Base-by-base conservation (phyloP, 2,329 filamentous ascomycete species). In the Aspergillus sp. region DNA sequence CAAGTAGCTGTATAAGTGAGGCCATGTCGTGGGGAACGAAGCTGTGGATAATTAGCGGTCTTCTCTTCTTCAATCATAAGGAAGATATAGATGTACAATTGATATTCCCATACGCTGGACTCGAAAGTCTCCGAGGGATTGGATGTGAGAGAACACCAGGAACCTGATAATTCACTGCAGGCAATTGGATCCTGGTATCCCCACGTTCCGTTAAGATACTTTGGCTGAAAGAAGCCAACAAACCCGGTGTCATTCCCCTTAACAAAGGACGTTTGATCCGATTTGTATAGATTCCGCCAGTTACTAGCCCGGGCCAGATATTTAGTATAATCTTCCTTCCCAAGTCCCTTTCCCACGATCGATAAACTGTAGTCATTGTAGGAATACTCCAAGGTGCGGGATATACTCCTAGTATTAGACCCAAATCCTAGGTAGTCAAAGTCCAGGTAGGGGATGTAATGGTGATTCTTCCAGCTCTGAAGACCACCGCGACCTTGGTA, bases 311-410 rank as follows among this genome's bases (percentile, higher is more conserved):
- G 76, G 1, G 63, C 62, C 0, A 78, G 54, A 48, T 86, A 87
- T 71, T 77, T 58, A 2, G 50, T 53, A 31, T 53, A 50, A 19
- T 56, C 47, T 10, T 47, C 69, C 11, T 76, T 73, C 7, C 76
- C 77, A 11, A 85, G 60, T 0, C 69, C 72, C 4, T 69, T 70
- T 1, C 81, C 82, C 30, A 86, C 76, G 37, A 80, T 70, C 0
- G 79, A 68, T 39, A 85, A 77, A 47, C 74, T 76, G 54, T 79
- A 88, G 64, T 88, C 85, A 54, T 88, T 81, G 61, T 88, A 88
- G n/a, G 81, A 77, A 58, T 89, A 88, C 59, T 88, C 85, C 1
- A 88, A 73, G 0, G 84, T 88, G 3, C 85, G 75, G 1, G 81
- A 86, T 34, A 88, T 77, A 48, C 76, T 82, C 8, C 85, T 73